Evolutionary conservation across 768 basidiomycete species (phyloP).

Genomic region (Mycena capillaripes): DNA sequence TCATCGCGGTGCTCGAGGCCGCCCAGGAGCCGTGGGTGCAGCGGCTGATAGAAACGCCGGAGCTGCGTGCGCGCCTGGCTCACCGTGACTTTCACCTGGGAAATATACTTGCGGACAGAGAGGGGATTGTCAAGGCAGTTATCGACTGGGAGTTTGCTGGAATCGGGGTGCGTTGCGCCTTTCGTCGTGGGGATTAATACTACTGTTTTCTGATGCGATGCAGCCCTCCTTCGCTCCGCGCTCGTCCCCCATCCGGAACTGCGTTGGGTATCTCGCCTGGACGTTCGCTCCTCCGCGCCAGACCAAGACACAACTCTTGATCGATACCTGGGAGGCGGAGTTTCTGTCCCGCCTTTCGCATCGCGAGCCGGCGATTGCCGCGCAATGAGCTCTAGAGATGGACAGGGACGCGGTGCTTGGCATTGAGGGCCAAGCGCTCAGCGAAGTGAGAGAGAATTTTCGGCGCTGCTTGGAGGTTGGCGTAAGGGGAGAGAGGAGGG

Average conservation of each 20-base stretch:
- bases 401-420: not conserved
- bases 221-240: conserved; percentile 25
- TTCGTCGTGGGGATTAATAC: not conserved
- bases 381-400: conserved; percentile 11
- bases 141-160: conserved; percentile 38
- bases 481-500: conserved; percentile 13
- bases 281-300: not conserved
- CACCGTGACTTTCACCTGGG: conserved; percentile 36
- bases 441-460: conserved; percentile 27
- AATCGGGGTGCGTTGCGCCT: conserved; percentile 14
- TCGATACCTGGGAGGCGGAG: conserved; percentile 24
- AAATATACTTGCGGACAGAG: conserved; percentile 29
- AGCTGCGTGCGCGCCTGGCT: conserved; percentile 23
- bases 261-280: conserved; percentile 5
- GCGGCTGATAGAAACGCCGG: conserved; percentile 10
- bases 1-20: conserved; percentile 16
- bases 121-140: conserved; percentile 29
- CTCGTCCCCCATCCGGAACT: conserved; percentile 21
- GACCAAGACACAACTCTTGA: not conserved
- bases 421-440: conserved; percentile 18
- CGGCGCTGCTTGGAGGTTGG: conserved; percentile 27
- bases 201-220: too few species aligned
- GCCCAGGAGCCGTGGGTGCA: conserved; percentile 13
- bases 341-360: conserved; percentile 17
- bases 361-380: conserved; percentile 23